Evolutionary conservation across 1,139 yeast genomes (phyloP).

Genomic region (Blastobotrys indianensis): DNA sequence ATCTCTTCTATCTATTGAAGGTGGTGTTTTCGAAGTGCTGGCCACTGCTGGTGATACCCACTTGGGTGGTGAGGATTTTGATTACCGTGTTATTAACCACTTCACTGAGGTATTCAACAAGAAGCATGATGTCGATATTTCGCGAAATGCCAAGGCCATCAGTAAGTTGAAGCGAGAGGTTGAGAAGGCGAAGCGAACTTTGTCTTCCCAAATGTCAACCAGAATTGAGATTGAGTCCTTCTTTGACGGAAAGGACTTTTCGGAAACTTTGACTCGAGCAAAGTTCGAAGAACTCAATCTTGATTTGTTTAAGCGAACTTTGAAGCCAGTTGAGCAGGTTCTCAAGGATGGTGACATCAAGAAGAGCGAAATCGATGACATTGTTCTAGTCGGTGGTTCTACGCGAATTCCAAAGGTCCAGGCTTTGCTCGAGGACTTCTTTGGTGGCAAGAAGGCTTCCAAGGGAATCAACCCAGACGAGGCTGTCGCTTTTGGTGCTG

Average conservation of each 20-base stretch:
- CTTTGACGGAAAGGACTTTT: slow-evolving; percentile 94
- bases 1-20: slow-evolving; percentile 91
- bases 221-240: slow-evolving; percentile 95
- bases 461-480: slow-evolving; percentile 98
- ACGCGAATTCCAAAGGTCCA: slow-evolving; percentile 98
- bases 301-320: slow-evolving; percentile 91
- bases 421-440: slow-evolving; percentile 94
- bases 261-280: slow-evolving; percentile 96
- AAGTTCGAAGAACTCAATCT: slow-evolving; percentile 98
- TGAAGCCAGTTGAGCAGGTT: slow-evolving; percentile 97
- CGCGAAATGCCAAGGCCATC: slow-evolving; percentile 90
- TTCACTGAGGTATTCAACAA: slow-evolving; percentile 94
- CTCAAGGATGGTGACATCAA: slow-evolving; percentile 90
- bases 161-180: slow-evolving; percentile 99
- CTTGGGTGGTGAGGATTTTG: slow-evolving; percentile 99
- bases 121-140: slow-evolving; percentile 91
- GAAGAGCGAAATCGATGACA: slow-evolving; percentile 88
- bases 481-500: slow-evolving; percentile 99
- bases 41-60: slow-evolving; percentile 99
- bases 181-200: slow-evolving; percentile 99
- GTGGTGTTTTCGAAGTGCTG: slow-evolving; percentile 82
- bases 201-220: slow-evolving; percentile 94
- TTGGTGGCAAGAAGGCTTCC: slow-evolving; percentile 95
- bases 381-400: slow-evolving; percentile 99
- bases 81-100: slow-evolving; percentile 90